phyloP scores from a whole-genome alignment of 2,329 filamentous ascomycete species.

The Xylariomycetidae sp. region DNA sequence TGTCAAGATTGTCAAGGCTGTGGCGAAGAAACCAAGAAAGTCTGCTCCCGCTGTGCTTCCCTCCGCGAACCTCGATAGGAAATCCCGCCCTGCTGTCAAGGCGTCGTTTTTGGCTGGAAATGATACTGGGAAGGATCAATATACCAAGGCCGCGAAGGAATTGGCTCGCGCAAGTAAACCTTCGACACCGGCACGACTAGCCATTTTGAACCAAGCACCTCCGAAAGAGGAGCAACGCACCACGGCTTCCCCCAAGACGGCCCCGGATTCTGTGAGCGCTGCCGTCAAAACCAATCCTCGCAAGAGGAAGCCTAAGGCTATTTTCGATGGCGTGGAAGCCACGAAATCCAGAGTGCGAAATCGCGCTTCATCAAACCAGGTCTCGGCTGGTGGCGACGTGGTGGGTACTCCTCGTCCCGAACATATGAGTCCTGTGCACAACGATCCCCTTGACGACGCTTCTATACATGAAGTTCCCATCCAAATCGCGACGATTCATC shows the following conservation, averaged over 20 bases:
- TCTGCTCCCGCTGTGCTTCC: not conserved
- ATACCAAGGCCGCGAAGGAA: conserved; percentile 17
- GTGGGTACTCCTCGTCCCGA: not conserved
- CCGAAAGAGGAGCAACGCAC: no score
- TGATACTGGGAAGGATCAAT: conserved; percentile 17
- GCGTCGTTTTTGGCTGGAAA: conserved; percentile 10
- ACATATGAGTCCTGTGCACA: no score
- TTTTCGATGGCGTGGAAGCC: conserved; percentile 12
- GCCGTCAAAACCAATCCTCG: conserved; percentile 47
- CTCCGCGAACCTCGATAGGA: conserved; percentile 1
- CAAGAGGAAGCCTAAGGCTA: conserved; percentile 39
- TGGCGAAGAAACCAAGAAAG: no score
- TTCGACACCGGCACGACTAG: conserved; percentile 12
- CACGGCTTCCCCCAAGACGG: no score
- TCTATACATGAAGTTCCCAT: no score
- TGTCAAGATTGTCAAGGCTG: conserved; percentile 14
- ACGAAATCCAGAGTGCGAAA: conserved; percentile 1
- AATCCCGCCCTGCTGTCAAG: conserved; percentile 4
- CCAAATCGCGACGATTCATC: conserved; percentile 2
- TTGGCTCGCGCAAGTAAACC: conserved; percentile 18
- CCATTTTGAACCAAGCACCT: conserved; percentile 6
- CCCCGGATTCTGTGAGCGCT: conserved; percentile 49
- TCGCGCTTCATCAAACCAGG: not conserved
- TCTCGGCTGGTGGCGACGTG: not conserved
- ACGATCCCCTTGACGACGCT: not conserved